Percentiles rank a stretch among this genome's conserved stretches.
phyloP scores from a whole-genome alignment of 2,329 filamentous ascomycete species.

The Zymoseptoria ardabiliae region DNA sequence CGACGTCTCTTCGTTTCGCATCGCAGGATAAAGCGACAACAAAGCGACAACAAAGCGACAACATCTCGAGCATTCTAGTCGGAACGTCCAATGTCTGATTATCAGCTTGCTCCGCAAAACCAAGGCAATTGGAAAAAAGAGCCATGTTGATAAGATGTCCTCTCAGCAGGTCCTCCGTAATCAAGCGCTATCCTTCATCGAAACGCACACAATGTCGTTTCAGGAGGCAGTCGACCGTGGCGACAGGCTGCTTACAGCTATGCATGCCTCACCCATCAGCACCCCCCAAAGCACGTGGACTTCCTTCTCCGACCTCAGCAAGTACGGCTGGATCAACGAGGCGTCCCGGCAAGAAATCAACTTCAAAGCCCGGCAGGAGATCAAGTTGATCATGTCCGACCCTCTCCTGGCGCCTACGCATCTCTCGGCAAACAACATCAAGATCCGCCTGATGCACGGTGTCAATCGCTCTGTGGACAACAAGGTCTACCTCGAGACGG shows the following conservation, averaged over 20 bases:
- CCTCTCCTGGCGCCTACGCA: neutral
- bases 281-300: neutral
- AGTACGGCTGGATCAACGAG: neutral
- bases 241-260: neutral
- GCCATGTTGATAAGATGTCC: neutral
- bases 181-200: neutral
- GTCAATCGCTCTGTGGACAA: neutral
- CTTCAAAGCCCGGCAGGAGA: neutral
- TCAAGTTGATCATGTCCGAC: slow-evolving; percentile 1
- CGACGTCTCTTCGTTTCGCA: no score
- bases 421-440: neutral
- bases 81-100: neutral
- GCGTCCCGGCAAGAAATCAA: neutral
- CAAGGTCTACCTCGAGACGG: neutral
- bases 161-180: neutral
- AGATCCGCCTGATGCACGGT: neutral
- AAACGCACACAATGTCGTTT: neutral
- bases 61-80: neutral
- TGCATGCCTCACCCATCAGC: neutral
- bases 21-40: no score
- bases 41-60: neutral
- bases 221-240: neutral
- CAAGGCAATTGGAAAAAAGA: neutral
- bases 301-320: slow-evolving; percentile 1
- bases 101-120: neutral